Base-by-base conservation (phyloP, 176 grass and related monocot genomes). In the Themeda triandra region DNA sequence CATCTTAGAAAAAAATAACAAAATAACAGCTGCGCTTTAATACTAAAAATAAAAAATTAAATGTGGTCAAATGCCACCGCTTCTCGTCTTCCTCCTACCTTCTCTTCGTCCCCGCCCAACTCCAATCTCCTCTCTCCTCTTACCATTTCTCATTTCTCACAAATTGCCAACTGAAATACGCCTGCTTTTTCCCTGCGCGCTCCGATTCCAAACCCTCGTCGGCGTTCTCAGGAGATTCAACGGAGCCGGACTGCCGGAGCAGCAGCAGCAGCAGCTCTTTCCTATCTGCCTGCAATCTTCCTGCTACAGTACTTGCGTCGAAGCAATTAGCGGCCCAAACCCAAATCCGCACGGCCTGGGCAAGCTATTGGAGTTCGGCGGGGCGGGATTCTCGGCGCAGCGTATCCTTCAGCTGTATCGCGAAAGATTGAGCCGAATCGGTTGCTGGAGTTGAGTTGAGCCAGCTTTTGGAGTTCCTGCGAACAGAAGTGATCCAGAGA, bases 21-120 rank as follows among this genome's bases (percentile, higher is more conserved):
- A 83, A 75, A 62, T 62, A 74, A 46, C 73, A 67, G 66, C 79
- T 60, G 84, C 28, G 73, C 41, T 41, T 33, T 13, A 53, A 13
- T 13, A 5, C 6, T 35, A 5, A 13, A 64, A 53, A 35, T 42
- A 74, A 79, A 84, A 79, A 10, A 44, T 12, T 7, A 72, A 51
- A 51, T 62, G 19, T 85, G 86, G 84, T 90, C 88, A 90, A 90
- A 90, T 79, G 73, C 42, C 73, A 78, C 3, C 30, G 19, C 83
- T 71, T 65, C 14, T 86, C 88, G 79, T 79, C 79, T 73, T 41
- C 40, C 67, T 73, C 24, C 63, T 44, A 48, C 18, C 62, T 66
- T 53, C 23, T 54, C 59, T 29, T 75, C 80, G 13, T 42, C 78
- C 64, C 76, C 63, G 69, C 32, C 42, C 53, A 72, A 25, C 87